Evolutionary conservation across 257 asterid species (phyloP).

Genomic region (Lantana camara): DNA sequence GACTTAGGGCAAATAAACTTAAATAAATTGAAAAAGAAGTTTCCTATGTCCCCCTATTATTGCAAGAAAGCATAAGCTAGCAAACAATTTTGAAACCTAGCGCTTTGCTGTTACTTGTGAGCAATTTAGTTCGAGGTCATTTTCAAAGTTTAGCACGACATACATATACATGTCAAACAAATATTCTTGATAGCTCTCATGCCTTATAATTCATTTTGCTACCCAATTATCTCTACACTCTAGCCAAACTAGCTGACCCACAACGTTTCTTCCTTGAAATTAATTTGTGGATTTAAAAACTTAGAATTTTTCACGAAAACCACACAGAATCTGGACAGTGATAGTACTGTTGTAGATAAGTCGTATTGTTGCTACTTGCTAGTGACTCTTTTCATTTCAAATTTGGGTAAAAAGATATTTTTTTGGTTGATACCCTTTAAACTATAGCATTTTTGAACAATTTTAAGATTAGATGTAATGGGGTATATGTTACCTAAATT

Average conservation of each 20-base stretch:
- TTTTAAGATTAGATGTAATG: no score
- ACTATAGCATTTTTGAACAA: no score
- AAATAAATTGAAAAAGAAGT: slow-evolving; percentile 22
- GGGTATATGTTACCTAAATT: no score
- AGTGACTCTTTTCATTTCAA: no score
- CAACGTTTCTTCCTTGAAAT: neutral
- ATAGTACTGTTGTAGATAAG: no score
- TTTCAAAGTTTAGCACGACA: slow-evolving; percentile 15
- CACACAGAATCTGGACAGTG: no score
- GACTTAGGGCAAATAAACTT: slow-evolving; percentile 34
- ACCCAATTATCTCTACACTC: neutral
- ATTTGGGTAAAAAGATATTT: no score
- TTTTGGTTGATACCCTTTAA: no score
- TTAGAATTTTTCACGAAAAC: no score
- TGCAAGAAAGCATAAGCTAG: slow-evolving; percentile 28
- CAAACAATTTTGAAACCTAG: slow-evolving; percentile 22
- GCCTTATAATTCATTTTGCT: slow-evolving; percentile 11
- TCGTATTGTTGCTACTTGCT: no score
- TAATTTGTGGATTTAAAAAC: neutral
- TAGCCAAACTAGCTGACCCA: neutral
- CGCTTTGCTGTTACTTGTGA: neutral
- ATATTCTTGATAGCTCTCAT: slow-evolving; percentile 13
- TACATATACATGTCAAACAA: slow-evolving; percentile 16
- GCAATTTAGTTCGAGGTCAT: neutral
- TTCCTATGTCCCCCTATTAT: slow-evolving; percentile 32